A percentile compares a stretch with the other conserved stretches of the same genome.
Evolutionary conservation across 2,329 filamentous ascomycete species (phyloP).

Genomic region (Coniella lustricola): DNA sequence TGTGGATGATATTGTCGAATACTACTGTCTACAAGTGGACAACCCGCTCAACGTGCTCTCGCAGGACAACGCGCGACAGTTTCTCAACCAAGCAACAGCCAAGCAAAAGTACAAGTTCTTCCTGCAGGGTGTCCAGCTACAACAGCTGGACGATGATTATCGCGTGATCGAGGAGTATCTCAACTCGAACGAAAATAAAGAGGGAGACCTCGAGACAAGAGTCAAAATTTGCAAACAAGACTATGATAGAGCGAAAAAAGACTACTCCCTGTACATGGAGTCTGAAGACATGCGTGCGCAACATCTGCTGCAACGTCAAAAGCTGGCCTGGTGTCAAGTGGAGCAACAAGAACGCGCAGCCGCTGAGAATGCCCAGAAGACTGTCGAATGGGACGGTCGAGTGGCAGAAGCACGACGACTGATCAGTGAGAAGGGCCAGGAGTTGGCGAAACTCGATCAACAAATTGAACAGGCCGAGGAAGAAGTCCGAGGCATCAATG

Average conservation of each 20-base stretch:
- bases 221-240: constrained; percentile 52
- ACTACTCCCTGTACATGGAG: constrained; percentile 58
- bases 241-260: constrained; percentile 54
- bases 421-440: constrained; percentile 39
- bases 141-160: constrained; percentile 89
- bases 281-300: constrained; percentile 58
- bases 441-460: constrained; percentile 32
- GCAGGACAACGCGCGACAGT: constrained; percentile 90
- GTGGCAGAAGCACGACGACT: constrained; percentile 35
- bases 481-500: constrained; percentile 36
- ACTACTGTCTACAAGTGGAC: constrained; percentile 87
- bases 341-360: constrained; percentile 61
- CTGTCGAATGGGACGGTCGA: constrained; percentile 31
- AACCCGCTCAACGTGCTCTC: constrained; percentile 95
- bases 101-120: constrained; percentile 95
- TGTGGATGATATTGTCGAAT: constrained; percentile 88
- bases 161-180: constrained; percentile 71
- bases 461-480: constrained; percentile 39
- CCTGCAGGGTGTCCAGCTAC: constrained; percentile 85
- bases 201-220: constrained; percentile 55
- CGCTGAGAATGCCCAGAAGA: constrained; percentile 27
- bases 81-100: constrained; percentile 77
- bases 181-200: constrained; percentile 61
- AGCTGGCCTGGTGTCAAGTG: constrained; percentile 85
- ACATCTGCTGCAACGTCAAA: constrained; percentile 51